Evolutionary conservation across 2,329 filamentous ascomycete species (phyloP).

Genomic region (Colletotrichum gloeosporioides): DNA sequence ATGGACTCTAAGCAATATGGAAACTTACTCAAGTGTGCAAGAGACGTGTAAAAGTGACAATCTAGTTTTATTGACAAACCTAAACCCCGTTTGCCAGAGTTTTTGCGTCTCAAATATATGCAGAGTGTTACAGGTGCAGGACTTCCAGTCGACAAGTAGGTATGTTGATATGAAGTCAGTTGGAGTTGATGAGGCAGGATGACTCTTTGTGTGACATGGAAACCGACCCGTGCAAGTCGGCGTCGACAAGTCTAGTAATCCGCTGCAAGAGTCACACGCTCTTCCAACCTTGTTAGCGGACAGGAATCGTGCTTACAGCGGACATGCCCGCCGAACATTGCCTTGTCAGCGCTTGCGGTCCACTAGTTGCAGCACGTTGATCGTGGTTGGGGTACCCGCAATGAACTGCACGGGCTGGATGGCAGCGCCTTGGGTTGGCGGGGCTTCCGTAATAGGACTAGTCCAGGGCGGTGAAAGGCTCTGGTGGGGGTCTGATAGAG

Average conservation of each 20-base stretch:
- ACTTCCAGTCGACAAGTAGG: neutral
- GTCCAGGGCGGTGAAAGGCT: slow-evolving; percentile 6
- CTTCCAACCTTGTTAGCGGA: neutral
- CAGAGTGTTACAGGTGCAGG: neutral
- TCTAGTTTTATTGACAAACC: neutral
- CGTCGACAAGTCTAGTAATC: neutral
- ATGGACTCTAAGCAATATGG: neutral
- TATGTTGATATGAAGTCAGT: neutral
- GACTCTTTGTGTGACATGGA: neutral
- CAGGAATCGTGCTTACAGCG: neutral
- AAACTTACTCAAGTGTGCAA: neutral
- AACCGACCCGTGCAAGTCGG: neutral
- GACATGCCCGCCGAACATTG: neutral
- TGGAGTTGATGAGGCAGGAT: neutral
- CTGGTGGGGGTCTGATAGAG: neutral
- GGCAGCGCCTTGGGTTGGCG: neutral
- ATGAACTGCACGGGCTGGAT: neutral
- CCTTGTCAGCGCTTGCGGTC: neutral
- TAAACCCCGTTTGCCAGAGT: neutral
- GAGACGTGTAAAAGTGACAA: neutral
- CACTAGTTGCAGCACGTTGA: slow-evolving; percentile 8
- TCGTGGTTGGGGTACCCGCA: neutral
- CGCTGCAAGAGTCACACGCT: neutral
- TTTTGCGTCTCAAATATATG: neutral
- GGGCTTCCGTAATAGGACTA: neutral